Percentiles rank a stretch among this genome's conserved stretches.
Conservation (phyloP, 2,329 filamentous ascomycete genomes). For the Orbilia oligospora region DNA sequence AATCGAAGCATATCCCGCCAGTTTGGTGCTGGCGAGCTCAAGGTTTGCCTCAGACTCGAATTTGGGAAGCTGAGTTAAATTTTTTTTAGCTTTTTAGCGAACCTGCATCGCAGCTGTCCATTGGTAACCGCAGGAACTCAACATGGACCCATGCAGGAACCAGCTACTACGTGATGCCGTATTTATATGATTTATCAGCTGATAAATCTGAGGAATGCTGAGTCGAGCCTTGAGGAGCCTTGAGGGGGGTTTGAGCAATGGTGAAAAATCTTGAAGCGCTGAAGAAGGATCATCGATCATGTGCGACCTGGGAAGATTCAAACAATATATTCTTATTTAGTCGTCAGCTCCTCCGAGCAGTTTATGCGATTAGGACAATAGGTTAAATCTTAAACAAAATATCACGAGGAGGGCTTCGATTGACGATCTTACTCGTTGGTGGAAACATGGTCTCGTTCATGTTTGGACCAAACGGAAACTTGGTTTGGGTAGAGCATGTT, state of each 20-base stretch:
- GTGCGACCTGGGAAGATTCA: slow-evolving; percentile 14
- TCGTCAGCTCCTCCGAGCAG: slow-evolving; percentile 20
- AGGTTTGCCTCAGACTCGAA: slow-evolving; percentile 5
- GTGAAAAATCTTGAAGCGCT: slow-evolving; percentile 52
- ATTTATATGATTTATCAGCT: slow-evolving; percentile 47
- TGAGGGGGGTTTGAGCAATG: slow-evolving; percentile 20
- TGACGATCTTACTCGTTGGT: slow-evolving; percentile 48
- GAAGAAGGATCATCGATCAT: slow-evolving; percentile 29
- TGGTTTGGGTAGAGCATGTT: slow-evolving; percentile 41
- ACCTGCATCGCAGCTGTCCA: slow-evolving; percentile 46
- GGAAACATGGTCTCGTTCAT: slow-evolving; percentile 4
- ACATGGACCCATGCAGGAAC: slow-evolving; percentile 57
- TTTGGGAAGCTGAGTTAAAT: slow-evolving; percentile 20
- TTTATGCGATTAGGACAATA: slow-evolving; percentile 13
- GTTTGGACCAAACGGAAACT: slow-evolving; percentile 32
- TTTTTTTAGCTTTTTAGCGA: slow-evolving; percentile 38
- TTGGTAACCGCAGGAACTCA: slow-evolving; percentile 53
- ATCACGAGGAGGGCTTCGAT: slow-evolving; percentile 49
- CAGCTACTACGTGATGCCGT: neutral
- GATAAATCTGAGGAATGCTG: slow-evolving; percentile 33
- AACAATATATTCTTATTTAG: slow-evolving; percentile 22
- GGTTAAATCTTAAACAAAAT: slow-evolving; percentile 31
- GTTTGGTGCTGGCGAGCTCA: slow-evolving; percentile 30
- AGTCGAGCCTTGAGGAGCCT: slow-evolving; percentile 6
- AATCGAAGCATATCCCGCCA: slow-evolving; percentile 22